Base-by-base conservation (phyloP, 306 rosid genomes). In the Cucumis hystrix region DNA sequence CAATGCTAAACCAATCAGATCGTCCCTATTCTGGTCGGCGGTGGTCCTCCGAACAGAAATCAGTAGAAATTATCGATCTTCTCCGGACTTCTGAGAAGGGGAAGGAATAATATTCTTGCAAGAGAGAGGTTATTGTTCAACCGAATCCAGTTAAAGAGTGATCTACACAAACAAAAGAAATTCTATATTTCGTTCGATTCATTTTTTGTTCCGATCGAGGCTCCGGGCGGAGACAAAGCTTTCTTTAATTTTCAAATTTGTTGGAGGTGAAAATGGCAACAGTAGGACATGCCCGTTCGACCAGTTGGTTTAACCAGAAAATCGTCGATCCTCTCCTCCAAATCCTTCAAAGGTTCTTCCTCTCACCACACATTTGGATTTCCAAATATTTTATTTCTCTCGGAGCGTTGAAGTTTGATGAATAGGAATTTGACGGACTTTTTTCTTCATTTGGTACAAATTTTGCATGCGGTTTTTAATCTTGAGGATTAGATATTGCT, bases 341-440 rank as follows among this genome's bases (percentile, higher is more conserved):
- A 74, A 91, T 93, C 78, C 84, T 93, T 64, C 93, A 88, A 73
- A 88, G 93, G 98, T 93, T 51, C 35, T 60, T 67, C 39, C 15
- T 73, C 74, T 77, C n/a, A 30, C 11, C 52, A 58, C 68, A 33
- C 43, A 54, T 81, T 79, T 41, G 5, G 28, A 71, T 35, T 70
- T 7, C 28, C 41, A 49, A 71, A 71, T 25, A 16, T 47, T 18
- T n/a, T 40, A 3, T 74, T 18, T 35, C 28, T 37, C 10, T 6
- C 25, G 52, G 33, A 47, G 76, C 20, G 37, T 6, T 17, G 33
- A 45, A 74, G 47, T 35, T 55, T 39, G 35, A 13, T 57, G 67
- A 5, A 75, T 54, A 7, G 28, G 68, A 56, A 57, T 75, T 75
- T 57, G 77, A 72, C 7, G 45, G 17, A 72, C 45, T 30, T 10